Base-by-base conservation (phyloP, 169 alveolate species). In the Eimeria tenella region DNA sequence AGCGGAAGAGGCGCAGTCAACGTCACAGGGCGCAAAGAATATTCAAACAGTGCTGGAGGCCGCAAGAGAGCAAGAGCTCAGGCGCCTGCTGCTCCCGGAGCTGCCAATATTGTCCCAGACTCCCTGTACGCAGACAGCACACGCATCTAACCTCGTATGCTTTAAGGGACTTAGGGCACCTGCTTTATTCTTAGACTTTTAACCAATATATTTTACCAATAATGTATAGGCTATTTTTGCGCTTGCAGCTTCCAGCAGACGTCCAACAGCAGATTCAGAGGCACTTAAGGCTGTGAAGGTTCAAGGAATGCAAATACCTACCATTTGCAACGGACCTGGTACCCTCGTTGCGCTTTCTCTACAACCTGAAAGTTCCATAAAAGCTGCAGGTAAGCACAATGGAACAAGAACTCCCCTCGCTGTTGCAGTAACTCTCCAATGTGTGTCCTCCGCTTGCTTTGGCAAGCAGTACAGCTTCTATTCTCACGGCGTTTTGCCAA, bases 231-330 rank as follows among this genome's bases (percentile, higher is more conserved):
- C 68, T 17, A 11, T 58, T 58, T 58, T 11, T 11, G 68, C 68
- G 68, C 19, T 10, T 63, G 23, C 63, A 84, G 91, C 58, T 42
- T 62, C 91, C 58, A 49, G n/a, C 65, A 84, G 91, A 60, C 75
- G 91, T 49, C 91, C 60, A 17, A 84, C 91, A 42, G 63, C 62
- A 60, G 91, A 84, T 4, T 55, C 91, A 62, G 79, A 58, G 49
- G 60, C 68, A 4, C 8, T 17, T 21, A 84, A 58, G 19, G 17
- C n/a, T 25, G 42, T 53, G 49, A 23, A 42, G 42, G 25, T 19
- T 49, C 62, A 60, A 42, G 79, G 49, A 17, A 62, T 52, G 60
- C 79, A 84, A 19, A 25, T 42, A 56, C 75, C 91, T 6, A 49
- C 49, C 1, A 56, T 84, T 42, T 84, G 75, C 70, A 52, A 42